phyloP scores from a whole-genome alignment of 148 eudicot species.

The Gaultheria prostrata region DNA sequence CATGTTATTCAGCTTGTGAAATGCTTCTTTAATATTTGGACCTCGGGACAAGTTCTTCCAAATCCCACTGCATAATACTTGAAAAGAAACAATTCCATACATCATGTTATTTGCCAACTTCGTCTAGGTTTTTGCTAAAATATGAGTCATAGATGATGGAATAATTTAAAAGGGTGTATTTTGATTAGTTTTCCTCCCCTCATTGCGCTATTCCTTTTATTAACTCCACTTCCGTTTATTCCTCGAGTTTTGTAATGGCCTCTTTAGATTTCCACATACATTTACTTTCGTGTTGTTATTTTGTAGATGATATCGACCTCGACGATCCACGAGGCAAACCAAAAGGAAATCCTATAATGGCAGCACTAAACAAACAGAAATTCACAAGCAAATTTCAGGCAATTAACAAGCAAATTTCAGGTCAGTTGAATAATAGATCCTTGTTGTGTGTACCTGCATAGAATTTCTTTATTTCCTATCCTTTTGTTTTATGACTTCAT shows the following conservation, averaged over 20 bases:
- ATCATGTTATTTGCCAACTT: not conserved
- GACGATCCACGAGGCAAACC: constrained; percentile 69
- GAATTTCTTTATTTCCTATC: not conserved
- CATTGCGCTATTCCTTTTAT: constrained; percentile 5
- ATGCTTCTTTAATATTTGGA: not conserved
- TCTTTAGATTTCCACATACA: not conserved
- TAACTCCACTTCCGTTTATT: not conserved
- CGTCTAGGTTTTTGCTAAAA: not conserved
- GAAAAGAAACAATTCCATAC: not conserved
- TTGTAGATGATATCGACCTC: constrained; percentile 82
- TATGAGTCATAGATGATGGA: not conserved
- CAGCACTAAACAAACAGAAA: constrained; percentile 72
- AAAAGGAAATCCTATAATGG: constrained; percentile 64
- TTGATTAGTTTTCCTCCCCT: not conserved
- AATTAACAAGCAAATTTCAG: constrained; percentile 42
- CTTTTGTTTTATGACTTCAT: not conserved
- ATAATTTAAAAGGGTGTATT: not conserved
- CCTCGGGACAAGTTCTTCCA: not conserved
- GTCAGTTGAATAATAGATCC: constrained; percentile 31
- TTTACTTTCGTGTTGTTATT: constrained; percentile 13
- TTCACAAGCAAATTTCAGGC: constrained; percentile 75
- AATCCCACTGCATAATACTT: not conserved
- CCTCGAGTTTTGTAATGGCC: not conserved
- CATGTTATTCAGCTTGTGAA: not conserved
- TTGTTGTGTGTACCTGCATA: not conserved